Conservation (phyloP, 1,139 yeast species). For the Suhomyces maxii region DNA sequence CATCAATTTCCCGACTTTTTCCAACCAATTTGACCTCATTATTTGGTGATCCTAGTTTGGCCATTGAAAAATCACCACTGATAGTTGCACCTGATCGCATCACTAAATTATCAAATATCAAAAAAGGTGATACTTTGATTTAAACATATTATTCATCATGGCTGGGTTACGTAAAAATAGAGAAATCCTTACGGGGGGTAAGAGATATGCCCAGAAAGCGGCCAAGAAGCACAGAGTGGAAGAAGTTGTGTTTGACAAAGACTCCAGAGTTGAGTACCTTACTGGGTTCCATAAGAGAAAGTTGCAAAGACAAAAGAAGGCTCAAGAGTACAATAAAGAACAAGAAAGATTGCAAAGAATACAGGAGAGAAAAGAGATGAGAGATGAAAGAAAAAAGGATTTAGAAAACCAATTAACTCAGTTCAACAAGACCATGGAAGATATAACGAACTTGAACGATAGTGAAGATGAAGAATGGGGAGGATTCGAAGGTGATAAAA, state of each 20-base stretch:
- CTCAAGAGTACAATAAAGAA: conserved; percentile 71
- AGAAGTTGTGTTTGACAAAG: conserved; percentile 80
- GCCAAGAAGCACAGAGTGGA: conserved; percentile 67
- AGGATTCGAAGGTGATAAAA: conserved; percentile 15
- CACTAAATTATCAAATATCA: too few relatives aligned
- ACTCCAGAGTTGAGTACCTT: conserved; percentile 70
- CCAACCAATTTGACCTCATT: too few relatives aligned
- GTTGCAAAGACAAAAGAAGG: conserved; percentile 81
- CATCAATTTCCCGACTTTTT: too few relatives aligned
- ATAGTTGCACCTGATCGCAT: not conserved
- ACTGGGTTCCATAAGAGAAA: conserved; percentile 97
- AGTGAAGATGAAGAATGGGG: conserved; percentile 31
- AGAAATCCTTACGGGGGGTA: conserved; percentile 86
- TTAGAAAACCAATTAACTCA: conserved; percentile 62
- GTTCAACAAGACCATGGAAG: conserved; percentile 56
- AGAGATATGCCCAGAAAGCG: conserved; percentile 69
- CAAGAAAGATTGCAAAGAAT: conserved; percentile 70
- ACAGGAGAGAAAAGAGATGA: conserved; percentile 70
- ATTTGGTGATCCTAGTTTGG: too few relatives aligned
- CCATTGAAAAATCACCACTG: not conserved
- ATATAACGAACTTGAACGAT: conserved; percentile 34
- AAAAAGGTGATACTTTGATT: too few relatives aligned
- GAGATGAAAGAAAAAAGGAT: conserved; percentile 69
- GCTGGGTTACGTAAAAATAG: conserved; percentile 52
- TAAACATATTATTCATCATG: conserved; percentile 10